These are phyloP conservation scores for Paramyrothecium sp. DNA, from an alignment of 2,329 filamentous ascomycete genomes.

Conservation along the genomic window DNA sequence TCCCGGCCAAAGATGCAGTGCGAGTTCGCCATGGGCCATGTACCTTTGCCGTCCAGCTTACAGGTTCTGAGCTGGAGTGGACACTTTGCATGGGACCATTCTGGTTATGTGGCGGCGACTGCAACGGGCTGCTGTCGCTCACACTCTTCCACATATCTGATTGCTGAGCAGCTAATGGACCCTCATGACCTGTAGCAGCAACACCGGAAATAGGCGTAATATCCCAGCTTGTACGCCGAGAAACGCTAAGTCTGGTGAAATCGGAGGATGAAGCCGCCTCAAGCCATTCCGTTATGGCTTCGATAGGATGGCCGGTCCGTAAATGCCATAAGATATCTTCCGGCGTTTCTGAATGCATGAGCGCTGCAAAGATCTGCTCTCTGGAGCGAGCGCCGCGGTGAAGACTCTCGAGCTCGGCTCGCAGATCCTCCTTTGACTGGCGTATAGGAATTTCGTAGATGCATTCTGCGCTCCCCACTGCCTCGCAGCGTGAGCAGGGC, in stretches of 20 bases:
- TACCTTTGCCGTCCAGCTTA: constrained; percentile 43
- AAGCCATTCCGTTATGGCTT: constrained; percentile 56
- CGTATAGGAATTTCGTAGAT: constrained; percentile 62
- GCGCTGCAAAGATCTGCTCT: constrained; percentile 54
- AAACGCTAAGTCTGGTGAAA: neutral
- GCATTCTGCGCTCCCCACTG: constrained; percentile 53
- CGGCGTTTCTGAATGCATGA: constrained; percentile 48
- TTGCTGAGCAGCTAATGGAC: constrained; percentile 25
- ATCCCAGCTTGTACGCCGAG: neutral
- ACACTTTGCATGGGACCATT: constrained; percentile 41
- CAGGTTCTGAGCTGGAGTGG: constrained; percentile 43
- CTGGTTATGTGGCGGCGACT: constrained; percentile 45
- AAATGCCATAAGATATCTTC: constrained; percentile 49
- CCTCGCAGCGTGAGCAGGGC: constrained; percentile 54
- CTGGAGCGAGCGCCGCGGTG: constrained; percentile 44
- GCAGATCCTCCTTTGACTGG: constrained; percentile 61
- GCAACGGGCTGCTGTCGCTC: constrained; percentile 47
- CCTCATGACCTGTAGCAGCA: constrained; percentile 36
- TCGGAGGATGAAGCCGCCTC: constrained; percentile 6
- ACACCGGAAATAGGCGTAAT: constrained; percentile 56
- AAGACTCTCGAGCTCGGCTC: constrained; percentile 57
- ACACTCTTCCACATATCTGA: constrained; percentile 33
- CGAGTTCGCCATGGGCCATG: constrained; percentile 37
- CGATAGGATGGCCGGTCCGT: constrained; percentile 52
- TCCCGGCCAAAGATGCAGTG: constrained; percentile 50